A percentile compares a stretch with the other conserved stretches of the same genome.
Evolutionary conservation across 306 rosid species (phyloP).

Genomic region (Vigna angularis): DNA sequence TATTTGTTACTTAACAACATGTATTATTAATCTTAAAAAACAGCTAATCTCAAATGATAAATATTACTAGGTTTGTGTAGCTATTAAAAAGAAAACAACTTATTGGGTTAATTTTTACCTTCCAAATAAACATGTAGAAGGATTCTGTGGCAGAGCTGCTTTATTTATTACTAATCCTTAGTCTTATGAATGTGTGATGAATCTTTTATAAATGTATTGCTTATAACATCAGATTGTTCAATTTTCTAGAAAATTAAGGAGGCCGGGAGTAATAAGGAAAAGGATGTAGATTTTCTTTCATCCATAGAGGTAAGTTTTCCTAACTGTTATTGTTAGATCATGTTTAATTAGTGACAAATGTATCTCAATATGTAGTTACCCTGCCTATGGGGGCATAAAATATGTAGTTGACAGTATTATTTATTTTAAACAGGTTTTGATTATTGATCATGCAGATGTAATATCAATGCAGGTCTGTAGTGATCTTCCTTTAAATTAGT

Average conservation of each 20-base stretch:
- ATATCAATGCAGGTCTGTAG: conserved; percentile 84
- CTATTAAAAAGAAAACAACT: too few relatives aligned
- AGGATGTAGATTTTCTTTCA: conserved; percentile 91
- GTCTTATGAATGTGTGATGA: not conserved
- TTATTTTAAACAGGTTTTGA: conserved; percentile 69
- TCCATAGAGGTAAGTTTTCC: conserved; percentile 80
- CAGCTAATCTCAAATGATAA: too few relatives aligned
- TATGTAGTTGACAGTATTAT: conserved; percentile 41
- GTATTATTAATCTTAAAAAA: too few relatives aligned
- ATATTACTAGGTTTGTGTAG: too few relatives aligned
- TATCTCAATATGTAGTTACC: conserved; percentile 15
- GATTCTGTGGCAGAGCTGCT: too few relatives aligned
- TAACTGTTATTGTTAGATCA: conserved; percentile 28
- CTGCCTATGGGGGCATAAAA: not conserved
- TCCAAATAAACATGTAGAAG: too few relatives aligned
- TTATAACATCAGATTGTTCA: conserved; percentile 37
- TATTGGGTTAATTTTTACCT: too few relatives aligned
- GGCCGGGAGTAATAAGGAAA: conserved; percentile 69
- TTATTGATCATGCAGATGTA: conserved; percentile 94
- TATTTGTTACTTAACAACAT: too few relatives aligned
- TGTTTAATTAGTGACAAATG: conserved; percentile 24
- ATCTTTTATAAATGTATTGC: not conserved
- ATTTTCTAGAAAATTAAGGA: conserved; percentile 79
- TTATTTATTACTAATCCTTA: conserved; percentile 5
- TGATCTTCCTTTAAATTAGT: conserved; percentile 39